These are phyloP conservation scores for Brassica nigra DNA, from an alignment of 345 rosid species.

Conservation along the genomic window DNA sequence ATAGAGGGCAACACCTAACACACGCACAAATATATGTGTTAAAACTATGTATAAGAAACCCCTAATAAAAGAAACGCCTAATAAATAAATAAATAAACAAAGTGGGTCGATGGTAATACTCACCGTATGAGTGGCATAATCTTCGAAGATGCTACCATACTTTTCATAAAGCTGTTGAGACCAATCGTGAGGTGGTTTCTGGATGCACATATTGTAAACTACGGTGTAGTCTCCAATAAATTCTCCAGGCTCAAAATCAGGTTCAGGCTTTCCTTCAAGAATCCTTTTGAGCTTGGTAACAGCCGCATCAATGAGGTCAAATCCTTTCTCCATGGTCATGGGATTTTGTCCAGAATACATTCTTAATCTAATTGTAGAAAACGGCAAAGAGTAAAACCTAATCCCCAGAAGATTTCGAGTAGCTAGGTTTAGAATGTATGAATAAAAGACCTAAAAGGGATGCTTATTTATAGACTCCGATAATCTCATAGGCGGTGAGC, in stretches of 20 bases:
- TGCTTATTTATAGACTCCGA: no score
- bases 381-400: no score
- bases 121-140: no score
- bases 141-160: no score
- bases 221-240: constrained; percentile 68
- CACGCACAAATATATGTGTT: background rate
- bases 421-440: no score
- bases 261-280: constrained; percentile 58
- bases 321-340: constrained; percentile 58
- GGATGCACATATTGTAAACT: constrained; percentile 65
- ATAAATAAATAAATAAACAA: no score
- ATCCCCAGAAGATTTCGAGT: background rate
- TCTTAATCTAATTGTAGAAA: background rate
- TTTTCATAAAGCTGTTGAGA: constrained; percentile 42
- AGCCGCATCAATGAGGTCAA: constrained; percentile 58
- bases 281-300: constrained; percentile 58
- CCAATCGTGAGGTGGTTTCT: constrained; percentile 63
- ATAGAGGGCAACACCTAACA: constrained; percentile 49
- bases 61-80: no score
- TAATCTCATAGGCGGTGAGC: no score
- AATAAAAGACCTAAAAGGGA: no score
- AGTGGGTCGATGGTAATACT: no score
- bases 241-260: constrained; percentile 46
- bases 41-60: no score
- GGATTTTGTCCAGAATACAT: background rate